phyloP scores from a whole-genome alignment of 208 protist species.

The Leishmania aethiopica region DNA sequence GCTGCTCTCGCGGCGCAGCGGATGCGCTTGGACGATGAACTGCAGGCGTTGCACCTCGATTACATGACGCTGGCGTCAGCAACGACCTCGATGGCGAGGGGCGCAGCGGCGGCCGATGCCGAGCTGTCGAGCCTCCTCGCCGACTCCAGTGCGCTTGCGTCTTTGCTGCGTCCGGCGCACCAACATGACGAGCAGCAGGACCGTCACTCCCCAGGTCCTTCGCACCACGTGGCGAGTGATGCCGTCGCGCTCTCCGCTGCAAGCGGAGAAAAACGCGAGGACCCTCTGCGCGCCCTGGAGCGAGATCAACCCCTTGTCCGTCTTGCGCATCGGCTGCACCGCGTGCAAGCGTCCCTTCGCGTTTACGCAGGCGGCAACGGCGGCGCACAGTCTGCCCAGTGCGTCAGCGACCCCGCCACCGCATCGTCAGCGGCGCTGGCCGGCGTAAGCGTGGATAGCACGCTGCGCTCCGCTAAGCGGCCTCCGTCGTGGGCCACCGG shows the following conservation, averaged over 20 bases:
- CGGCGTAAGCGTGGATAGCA: not conserved
- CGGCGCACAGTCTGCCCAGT: not conserved
- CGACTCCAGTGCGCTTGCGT: not conserved
- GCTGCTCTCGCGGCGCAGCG: not conserved
- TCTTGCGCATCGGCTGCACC: constrained; percentile 17
- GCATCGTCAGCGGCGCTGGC: not conserved
- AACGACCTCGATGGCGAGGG: not conserved
- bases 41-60: constrained; percentile 29
- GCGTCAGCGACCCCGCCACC: not conserved
- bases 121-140: not conserved
- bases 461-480: not conserved
- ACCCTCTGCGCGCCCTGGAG: not conserved
- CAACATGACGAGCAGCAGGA: not conserved
- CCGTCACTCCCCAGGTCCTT: not conserved
- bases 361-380: not conserved
- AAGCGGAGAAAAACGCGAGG: not conserved
- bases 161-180: not conserved
- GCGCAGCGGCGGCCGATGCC: not conserved
- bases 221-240: not conserved
- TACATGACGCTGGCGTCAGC: constrained; percentile 18
- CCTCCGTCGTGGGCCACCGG: constrained; percentile 7
- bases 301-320: constrained; percentile 12
- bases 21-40: constrained; percentile 21
- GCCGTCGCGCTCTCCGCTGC: not conserved
- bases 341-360: constrained; percentile 13